Evolutionary conservation across 306 rosid genomes (phyloP).

Genomic region (Castanea mollissima): DNA sequence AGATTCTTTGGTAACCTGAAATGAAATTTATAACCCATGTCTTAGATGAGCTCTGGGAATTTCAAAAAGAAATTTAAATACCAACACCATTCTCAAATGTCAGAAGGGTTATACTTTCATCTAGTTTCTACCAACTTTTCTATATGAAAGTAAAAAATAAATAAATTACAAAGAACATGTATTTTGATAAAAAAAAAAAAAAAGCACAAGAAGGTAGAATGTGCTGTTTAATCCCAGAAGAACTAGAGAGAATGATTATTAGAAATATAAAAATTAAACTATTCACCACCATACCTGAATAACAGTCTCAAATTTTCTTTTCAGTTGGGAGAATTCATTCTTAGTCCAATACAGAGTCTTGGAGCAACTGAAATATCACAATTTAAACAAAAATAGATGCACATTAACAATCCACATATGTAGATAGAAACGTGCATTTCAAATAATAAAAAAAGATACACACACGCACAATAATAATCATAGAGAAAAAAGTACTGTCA

Average conservation of each 20-base stretch:
- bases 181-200: not conserved
- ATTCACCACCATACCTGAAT: slow-evolving; percentile 24
- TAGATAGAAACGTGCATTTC: not conserved
- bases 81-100: too few species aligned
- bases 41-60: not conserved
- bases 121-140: not conserved
- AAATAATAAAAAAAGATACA: too few species aligned
- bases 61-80: too few species aligned
- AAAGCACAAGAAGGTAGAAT: not conserved
- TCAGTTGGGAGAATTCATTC: slow-evolving; percentile 23
- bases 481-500: not conserved
- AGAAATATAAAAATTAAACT: not conserved
- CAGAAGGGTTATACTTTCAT: not conserved
- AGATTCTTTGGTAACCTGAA: not conserved
- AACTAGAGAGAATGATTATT: not conserved
- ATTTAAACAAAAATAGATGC: not conserved
- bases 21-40: not conserved
- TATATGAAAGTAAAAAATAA: too few species aligned
- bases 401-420: not conserved
- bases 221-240: not conserved
- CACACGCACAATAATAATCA: not conserved
- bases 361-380: slow-evolving; percentile 21
- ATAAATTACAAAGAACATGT: too few species aligned
- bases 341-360: slow-evolving; percentile 23
- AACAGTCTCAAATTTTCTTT: slow-evolving; percentile 24